Evolutionary conservation across 805 yeast species (phyloP).

Genomic region (Saccharomyces eubayanus): DNA sequence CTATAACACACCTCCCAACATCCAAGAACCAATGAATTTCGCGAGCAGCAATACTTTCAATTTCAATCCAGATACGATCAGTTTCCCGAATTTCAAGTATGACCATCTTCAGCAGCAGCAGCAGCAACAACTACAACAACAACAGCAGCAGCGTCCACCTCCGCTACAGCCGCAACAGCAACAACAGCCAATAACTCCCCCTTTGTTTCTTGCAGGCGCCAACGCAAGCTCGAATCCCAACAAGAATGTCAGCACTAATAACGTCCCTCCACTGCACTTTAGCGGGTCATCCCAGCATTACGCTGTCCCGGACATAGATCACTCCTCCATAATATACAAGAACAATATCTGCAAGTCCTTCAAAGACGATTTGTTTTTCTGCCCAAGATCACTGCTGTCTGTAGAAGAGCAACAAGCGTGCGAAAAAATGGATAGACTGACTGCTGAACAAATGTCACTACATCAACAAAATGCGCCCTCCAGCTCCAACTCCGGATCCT

Average conservation of each 20-base stretch:
- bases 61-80: not conserved
- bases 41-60: not conserved
- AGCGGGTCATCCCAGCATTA: not conserved
- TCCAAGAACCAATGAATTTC: not conserved
- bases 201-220: not conserved
- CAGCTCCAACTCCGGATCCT: not conserved
- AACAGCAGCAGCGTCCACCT: not conserved
- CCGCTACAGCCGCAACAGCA: not conserved
- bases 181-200: not conserved
- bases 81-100: not conserved
- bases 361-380: slow-evolving; percentile 28
- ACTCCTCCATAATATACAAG: slow-evolving; percentile 12
- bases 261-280: not conserved
- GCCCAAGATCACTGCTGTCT: slow-evolving; percentile 27
- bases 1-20: not conserved
- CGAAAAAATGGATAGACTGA: slow-evolving; percentile 20
- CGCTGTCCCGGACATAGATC: not conserved
- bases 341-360: slow-evolving; percentile 25
- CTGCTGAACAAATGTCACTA: not conserved
- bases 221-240: not conserved
- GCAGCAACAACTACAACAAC: not conserved
- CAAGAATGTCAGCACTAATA: not conserved
- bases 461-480: not conserved
- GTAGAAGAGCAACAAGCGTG: slow-evolving; percentile 21
- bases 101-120: not conserved